A percentile compares a stretch with the other conserved stretches of the same genome.
Evolutionary conservation across 768 basidiomycete species (phyloP).

Genomic region (Cyclocybe cylindracea): DNA sequence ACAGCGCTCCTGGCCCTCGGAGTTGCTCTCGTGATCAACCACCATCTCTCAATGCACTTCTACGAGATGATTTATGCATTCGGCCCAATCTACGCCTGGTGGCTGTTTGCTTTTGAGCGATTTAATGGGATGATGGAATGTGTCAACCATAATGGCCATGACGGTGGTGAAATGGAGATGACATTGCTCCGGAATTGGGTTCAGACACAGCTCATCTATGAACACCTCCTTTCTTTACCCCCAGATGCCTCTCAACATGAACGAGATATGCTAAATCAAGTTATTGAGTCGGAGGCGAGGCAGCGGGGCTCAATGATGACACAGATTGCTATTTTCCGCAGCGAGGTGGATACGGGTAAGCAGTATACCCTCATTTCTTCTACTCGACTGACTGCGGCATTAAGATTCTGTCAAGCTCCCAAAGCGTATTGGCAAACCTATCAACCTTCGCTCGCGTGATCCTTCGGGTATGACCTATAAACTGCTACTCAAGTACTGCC

Average conservation of each 20-base stretch:
- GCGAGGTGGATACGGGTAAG: slow-evolving; percentile 15
- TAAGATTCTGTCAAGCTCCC: too few species aligned
- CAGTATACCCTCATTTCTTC: too few species aligned
- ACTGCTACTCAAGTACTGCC: too few species aligned
- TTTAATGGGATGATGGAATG: slow-evolving; percentile 35
- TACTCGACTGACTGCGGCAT: too few species aligned
- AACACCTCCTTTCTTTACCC: slow-evolving; percentile 16
- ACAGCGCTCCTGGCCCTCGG: slow-evolving; percentile 11
- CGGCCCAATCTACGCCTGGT: slow-evolving; percentile 34
- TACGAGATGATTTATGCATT: slow-evolving; percentile 19
- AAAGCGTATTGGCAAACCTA: too few species aligned
- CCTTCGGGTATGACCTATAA: too few species aligned
- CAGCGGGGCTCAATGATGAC: slow-evolving; percentile 20
- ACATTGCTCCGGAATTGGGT: slow-evolving; percentile 30
- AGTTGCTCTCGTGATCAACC: slow-evolving; percentile 21
- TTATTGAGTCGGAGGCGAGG: slow-evolving; percentile 15
- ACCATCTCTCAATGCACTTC: slow-evolving; percentile 29
- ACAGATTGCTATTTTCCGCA: slow-evolving; percentile 19
- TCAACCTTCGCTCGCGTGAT: too few species aligned
- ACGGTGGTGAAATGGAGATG: slow-evolving; percentile 28
- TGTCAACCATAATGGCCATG: slow-evolving; percentile 31
- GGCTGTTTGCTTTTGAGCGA: slow-evolving; percentile 34
- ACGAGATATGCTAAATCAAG: slow-evolving; percentile 7
- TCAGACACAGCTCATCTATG: slow-evolving; percentile 24
- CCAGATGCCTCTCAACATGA: slow-evolving; percentile 12